Evolutionary conservation across 371 early-diverging fungal genomes (phyloP), one percentile per base, ranked within the genome.

Genomic region (Apophysomyces ossiformis): DNA sequence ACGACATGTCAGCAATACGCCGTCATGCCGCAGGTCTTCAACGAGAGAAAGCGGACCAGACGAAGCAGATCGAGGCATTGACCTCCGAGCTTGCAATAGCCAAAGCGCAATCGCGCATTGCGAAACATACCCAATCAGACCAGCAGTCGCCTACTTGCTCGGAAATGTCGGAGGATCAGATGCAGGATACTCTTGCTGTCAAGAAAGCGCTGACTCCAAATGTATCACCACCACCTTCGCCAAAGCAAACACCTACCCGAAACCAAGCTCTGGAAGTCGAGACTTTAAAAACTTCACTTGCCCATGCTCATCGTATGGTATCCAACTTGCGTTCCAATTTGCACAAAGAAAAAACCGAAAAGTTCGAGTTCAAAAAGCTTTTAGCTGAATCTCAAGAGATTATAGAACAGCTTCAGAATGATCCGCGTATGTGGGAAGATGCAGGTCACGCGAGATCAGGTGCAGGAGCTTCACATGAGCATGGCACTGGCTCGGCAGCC

Each of bases 21-120:
- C 87, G 87, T 21, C 87, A 85, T 59, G 65, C 78, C 6, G 81
- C 84, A 26, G 76, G 78, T 11, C 70, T 90, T 12, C 90, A 91
- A 69, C 86, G 90, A 38, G 93, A 92, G 45, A 91, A 90, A 68
- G 63, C 80, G 7, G 85, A 86, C 18, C 74, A 88, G 8, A 32
- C 77, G 5, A 86, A 85, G 58, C 80, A 85, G 32, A 75, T 87
- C 13, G 90, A 91, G 21, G 83, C 88, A n/a, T 74, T 92, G 21
- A 81, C 81, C 7, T 77, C 72, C 13, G 88, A 89, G 69, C 74
- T 90, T 1, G 83, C 75, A 2, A 77, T 76, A 58, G 77, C 78
- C 32, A 81, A 78, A 57, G 78, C 82, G 15, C 78, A 81, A 61
- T 72, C 78, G 26, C 71, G 75, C 37, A 81, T 81, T 54, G 65